Evolutionary conservation across 1,284 basidiomycete species (phyloP).

Genomic region (Heterobasidion parviporum): DNA sequence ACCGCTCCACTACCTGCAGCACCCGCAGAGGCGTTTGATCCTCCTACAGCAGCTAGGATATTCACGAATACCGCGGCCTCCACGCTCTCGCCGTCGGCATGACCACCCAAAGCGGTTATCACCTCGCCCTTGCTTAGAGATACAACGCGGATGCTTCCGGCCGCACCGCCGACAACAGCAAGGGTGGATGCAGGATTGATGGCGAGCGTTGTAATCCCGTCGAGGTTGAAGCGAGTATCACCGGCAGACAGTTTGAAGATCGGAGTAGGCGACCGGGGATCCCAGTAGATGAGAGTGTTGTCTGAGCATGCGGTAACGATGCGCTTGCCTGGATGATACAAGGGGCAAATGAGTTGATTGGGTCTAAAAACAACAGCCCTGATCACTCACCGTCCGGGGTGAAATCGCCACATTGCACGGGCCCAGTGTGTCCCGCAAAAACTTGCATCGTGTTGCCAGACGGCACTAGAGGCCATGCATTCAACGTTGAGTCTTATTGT

Average conservation of each 20-base stretch:
- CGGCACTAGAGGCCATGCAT: constrained; percentile 54
- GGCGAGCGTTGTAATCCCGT: constrained; percentile 81
- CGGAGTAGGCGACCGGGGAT: constrained; percentile 74
- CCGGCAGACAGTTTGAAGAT: constrained; percentile 71
- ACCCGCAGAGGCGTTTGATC: constrained; percentile 11
- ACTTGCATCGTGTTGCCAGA: constrained; percentile 94
- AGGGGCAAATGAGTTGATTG: constrained; percentile 3
- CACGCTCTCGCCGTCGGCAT: constrained; percentile 83
- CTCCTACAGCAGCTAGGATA: constrained; percentile 42
- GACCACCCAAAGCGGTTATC: constrained; percentile 74
- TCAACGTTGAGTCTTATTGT: background rate
- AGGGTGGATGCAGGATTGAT: constrained; percentile 81
- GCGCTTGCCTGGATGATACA: constrained; percentile 55
- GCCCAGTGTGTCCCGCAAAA: constrained; percentile 83
- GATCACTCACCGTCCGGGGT: constrained; percentile 72
- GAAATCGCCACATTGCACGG: constrained; percentile 86
- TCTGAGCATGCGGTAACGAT: constrained; percentile 86
- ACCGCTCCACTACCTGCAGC: constrained; percentile 56
- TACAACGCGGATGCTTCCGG: constrained; percentile 79
- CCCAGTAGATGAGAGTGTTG: constrained; percentile 86
- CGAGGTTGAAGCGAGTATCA: constrained; percentile 72
- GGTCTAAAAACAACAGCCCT: background rate
- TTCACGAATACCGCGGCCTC: constrained; percentile 87
- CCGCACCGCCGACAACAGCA: constrained; percentile 81
- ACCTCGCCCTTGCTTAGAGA: constrained; percentile 84